Base-by-base conservation (phyloP, 495 filamentous ascomycete genomes). In the Lasiosphaeria ovina region DNA sequence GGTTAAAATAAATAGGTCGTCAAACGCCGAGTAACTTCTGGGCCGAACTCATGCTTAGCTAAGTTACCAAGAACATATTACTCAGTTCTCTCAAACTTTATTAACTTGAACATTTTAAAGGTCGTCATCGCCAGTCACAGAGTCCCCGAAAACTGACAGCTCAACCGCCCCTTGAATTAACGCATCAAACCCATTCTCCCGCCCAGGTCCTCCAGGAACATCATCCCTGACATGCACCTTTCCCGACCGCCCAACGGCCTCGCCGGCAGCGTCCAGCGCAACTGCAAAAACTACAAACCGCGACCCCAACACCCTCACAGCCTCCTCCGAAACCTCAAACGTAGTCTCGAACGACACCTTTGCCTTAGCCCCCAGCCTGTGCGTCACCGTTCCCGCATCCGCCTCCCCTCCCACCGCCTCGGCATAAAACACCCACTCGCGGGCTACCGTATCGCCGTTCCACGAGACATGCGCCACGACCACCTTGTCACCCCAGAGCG, bases 401-500 rank as follows among this genome's bases (percentile, higher is more conserved):
- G 4, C 36, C 5, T 6, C 38, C 34, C 3, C 9, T 6, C 4
- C 35, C 11, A 7, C n/a, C 8, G 38, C 9, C 36, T 31, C 54
- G 33, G 31, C 56, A 35, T 51, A 62, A 24, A 68, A 51, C 40
- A 45, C 45, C 70, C 70, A 72, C n/a, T 35, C 34, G n/a, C 6
- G 49, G 3, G 64, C 60, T 50, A 58, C 60, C 3, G 70, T 72
- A 32, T 66, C 70, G 7, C 70, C 70, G 51, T 72, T 72, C 70
- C 70, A 70, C 40, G 63, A 67, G 7, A 70, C 68, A 33, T 67
- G 70, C 7, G 63, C 62, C 16, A 24, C 24, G 49, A 54, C 31
- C 35, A 54, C 31, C 35, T 60, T 33, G 61, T 54, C 1, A 2
- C 24, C 45, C 12, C 44, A 24, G 17, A 55, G 44, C 36, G 54